Evolutionary conservation across 2,329 filamentous ascomycete genomes (phyloP).

Genomic region (Monosporascus sp.): DNA sequence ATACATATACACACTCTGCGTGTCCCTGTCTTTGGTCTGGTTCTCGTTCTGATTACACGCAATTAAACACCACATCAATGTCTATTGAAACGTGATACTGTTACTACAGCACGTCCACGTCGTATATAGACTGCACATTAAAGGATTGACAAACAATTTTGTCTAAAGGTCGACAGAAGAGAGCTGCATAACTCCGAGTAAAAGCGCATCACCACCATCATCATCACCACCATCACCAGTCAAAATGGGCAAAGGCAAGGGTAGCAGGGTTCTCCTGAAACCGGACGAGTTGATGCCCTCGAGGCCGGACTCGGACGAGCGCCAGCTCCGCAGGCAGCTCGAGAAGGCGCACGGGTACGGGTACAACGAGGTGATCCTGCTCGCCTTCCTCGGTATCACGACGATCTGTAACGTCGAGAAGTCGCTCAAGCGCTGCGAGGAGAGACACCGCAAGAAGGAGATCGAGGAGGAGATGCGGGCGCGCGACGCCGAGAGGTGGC

Average conservation of each 20-base stretch:
- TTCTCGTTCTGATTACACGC: neutral
- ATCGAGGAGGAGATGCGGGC: constrained; percentile 13
- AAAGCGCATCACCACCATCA: neutral
- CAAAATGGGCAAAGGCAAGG: constrained; percentile 1
- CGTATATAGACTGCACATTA: neutral
- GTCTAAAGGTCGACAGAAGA: neutral
- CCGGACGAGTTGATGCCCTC: constrained; percentile 29
- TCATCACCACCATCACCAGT: neutral
- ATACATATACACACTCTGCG: neutral
- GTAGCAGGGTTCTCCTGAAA: constrained; percentile 5
- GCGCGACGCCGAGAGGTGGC: constrained; percentile 13
- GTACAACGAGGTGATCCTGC: constrained; percentile 29
- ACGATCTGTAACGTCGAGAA: constrained; percentile 38
- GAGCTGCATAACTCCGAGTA: neutral
- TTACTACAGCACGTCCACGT: neutral
- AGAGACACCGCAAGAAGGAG: constrained; percentile 24
- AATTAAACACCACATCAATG: neutral
- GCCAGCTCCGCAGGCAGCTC: constrained; percentile 30
- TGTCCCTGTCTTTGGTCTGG: neutral
- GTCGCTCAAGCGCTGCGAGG: constrained; percentile 29
- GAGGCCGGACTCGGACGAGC: constrained; percentile 33
- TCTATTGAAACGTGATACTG: neutral
- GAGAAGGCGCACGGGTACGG: constrained; percentile 37
- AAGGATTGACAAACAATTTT: no score
- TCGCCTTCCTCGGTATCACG: constrained; percentile 27